Percentiles rank a stretch among this genome's conserved stretches.
phyloP scores from a whole-genome alignment of 306 rosid genomes.

The Cyamopsis tetragonoloba region DNA sequence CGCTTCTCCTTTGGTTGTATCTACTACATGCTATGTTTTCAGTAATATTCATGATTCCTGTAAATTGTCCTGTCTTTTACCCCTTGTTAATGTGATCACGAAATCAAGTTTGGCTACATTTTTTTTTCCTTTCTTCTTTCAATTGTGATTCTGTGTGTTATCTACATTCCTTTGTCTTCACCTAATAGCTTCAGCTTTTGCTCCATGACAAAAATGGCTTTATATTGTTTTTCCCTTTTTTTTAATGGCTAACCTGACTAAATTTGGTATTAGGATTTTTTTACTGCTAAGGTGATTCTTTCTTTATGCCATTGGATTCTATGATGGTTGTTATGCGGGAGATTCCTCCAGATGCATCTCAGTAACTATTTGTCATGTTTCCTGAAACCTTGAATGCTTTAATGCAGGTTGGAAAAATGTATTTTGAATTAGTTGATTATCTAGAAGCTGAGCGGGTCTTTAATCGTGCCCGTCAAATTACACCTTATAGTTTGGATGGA shows the following conservation, averaged over 20 bases:
- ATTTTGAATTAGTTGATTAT: slow-evolving; percentile 84
- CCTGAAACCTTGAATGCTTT: slow-evolving; percentile 19
- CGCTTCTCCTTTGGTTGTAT: neutral
- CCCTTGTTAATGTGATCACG: neutral
- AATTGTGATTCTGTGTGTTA: neutral
- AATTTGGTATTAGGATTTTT: neutral
- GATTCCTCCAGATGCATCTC: neutral
- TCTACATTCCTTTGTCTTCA: no score
- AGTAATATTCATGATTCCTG: neutral
- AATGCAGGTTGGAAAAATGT: slow-evolving; percentile 87
- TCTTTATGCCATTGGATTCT: slow-evolving; percentile 1
- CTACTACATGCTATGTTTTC: neutral
- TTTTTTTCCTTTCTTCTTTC: neutral
- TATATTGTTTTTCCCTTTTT: no score
- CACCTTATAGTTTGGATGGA: slow-evolving; percentile 95
- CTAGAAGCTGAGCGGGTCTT: slow-evolving; percentile 86
- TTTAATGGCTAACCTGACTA: neutral
- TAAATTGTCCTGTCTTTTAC: neutral
- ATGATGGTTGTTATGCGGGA: neutral
- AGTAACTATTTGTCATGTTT: slow-evolving; percentile 5
- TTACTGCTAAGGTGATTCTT: neutral
- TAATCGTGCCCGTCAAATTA: slow-evolving; percentile 66
- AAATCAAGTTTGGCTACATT: neutral
- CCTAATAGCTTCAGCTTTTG: no score
- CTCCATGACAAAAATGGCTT: no score